Evolutionary conservation across 331 rosid genomes (phyloP), one percentile per base, ranked within the genome.

Genomic region (Malus hybrid): DNA sequence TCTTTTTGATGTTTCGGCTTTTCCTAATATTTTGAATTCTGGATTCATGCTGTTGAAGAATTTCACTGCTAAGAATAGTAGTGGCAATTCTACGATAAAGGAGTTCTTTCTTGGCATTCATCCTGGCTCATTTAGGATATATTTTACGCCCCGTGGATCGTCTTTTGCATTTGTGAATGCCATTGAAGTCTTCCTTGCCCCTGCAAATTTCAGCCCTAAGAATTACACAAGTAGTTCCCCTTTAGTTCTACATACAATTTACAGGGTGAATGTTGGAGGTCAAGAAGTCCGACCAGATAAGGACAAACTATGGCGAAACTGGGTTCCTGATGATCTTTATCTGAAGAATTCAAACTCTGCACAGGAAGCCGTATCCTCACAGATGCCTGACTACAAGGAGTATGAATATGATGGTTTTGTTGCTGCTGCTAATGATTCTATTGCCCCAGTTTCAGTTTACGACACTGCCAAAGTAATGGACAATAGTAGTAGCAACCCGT

Each of bases 121-220:
- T 0, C 0, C 1, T 12, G 20, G 46, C 0, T 71, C 12, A 19
- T 80, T 90, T 39, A 52, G 1, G 42, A 74, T 89, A 26, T 71
- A n/a, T 14, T 88, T 90, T 52, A 30, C 33, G 0, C 93, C 91
- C 10, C 63, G 16, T 18, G 3, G 13, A 3, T 46, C 87, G 6
- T 79, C 84, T 4, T 36, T 87, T 29, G 95, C 98, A 0, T 87
- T 84, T 78, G 83, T 89, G 1, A 93, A 90, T 34, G 98, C 95
- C 5, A 82, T 90, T 6, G 93, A 93, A 83, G 83, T 90, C 30
- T 88, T 88, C 67, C 64, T n/a, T 19, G 75, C 85, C 12, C 90
- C 88, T 1, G 48, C 4, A 7, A 2, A 57, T 22, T 71, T 83
- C 22, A 67, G 42, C 61, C 0, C 10, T 0, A 22, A 42, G 24